phyloP scores from a whole-genome alignment of 208 protist species.

The Leptomonas pyrrhocoris region DNA sequence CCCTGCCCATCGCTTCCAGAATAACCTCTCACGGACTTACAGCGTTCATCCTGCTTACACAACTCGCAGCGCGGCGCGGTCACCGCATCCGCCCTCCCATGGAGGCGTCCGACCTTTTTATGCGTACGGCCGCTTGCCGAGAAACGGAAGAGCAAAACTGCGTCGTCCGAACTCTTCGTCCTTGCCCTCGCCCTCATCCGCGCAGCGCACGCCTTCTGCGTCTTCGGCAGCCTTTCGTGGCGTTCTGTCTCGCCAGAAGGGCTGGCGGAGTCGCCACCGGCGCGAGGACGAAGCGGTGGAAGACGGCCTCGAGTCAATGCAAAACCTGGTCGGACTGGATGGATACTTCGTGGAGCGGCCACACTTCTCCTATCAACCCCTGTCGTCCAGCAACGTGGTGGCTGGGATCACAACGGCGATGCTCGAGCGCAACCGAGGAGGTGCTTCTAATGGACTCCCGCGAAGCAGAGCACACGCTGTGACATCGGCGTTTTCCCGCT shows the following conservation, averaged over 20 bases:
- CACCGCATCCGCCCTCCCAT: neutral
- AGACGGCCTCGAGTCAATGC: conserved; percentile 25
- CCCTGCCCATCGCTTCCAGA: neutral
- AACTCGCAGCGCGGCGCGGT: neutral
- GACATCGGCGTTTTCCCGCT: neutral
- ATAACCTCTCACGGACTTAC: neutral
- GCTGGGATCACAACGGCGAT: neutral
- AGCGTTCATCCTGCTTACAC: neutral
- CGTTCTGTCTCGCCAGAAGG: neutral
- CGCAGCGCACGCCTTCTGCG: neutral
- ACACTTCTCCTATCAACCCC: conserved; percentile 17
- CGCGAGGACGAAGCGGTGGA: conserved; percentile 26
- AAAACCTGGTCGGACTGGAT: conserved; percentile 37
- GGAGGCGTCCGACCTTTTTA: neutral
- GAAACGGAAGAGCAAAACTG: too few relatives aligned
- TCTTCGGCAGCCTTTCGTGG: neutral
- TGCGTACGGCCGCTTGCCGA: neutral
- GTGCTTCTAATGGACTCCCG: neutral
- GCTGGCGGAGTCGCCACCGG: conserved; percentile 8
- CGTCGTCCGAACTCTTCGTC: neutral
- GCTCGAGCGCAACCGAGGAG: neutral
- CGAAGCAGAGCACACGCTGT: neutral
- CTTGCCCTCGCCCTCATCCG: neutral
- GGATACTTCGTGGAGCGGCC: conserved; percentile 26
- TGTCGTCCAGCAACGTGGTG: neutral